Conservation (phyloP, 2,329 filamentous ascomycete genomes). For the Colletotrichum noveboracense region DNA sequence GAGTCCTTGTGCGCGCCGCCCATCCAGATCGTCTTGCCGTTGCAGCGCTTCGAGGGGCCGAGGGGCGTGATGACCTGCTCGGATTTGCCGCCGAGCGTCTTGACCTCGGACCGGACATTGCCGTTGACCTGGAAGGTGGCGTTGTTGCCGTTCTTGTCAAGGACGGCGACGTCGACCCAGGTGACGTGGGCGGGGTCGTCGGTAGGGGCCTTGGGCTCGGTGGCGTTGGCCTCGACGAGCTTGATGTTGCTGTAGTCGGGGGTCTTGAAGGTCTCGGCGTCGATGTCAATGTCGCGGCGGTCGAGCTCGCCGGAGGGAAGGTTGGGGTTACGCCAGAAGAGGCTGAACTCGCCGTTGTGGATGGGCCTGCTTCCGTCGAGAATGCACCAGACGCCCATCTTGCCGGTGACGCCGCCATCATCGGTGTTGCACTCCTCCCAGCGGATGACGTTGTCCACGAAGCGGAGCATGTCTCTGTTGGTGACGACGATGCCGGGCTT, state of each 20-base stretch:
- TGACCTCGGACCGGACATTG: neutral
- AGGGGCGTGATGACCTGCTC: neutral
- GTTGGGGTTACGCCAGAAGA: slow-evolving; percentile 6
- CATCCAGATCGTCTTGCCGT: neutral
- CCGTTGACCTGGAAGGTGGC: slow-evolving; percentile 2
- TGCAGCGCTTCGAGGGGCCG: slow-evolving; percentile 8
- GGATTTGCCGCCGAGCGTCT: neutral
- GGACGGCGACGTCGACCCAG: neutral
- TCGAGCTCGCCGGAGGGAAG: neutral
- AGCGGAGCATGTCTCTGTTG: slow-evolving; percentile 2
- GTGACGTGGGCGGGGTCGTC: neutral
- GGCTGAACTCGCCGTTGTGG: neutral
- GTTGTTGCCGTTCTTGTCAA: neutral
- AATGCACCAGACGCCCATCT: slow-evolving; percentile 2
- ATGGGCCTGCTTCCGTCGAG: neutral
- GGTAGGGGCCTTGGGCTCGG: neutral
- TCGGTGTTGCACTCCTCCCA: neutral
- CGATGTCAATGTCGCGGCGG: neutral
- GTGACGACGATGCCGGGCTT: neutral
- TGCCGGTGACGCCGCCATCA: neutral
- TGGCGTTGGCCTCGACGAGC: neutral
- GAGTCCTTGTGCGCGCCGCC: slow-evolving; percentile 3
- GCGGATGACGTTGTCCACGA: neutral
- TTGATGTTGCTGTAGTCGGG: neutral
- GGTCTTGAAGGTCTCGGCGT: neutral